These are phyloP conservation scores for Leccinum rimulosum DNA, from an alignment of 768 basidiomycete species.

Conservation along the genomic window DNA sequence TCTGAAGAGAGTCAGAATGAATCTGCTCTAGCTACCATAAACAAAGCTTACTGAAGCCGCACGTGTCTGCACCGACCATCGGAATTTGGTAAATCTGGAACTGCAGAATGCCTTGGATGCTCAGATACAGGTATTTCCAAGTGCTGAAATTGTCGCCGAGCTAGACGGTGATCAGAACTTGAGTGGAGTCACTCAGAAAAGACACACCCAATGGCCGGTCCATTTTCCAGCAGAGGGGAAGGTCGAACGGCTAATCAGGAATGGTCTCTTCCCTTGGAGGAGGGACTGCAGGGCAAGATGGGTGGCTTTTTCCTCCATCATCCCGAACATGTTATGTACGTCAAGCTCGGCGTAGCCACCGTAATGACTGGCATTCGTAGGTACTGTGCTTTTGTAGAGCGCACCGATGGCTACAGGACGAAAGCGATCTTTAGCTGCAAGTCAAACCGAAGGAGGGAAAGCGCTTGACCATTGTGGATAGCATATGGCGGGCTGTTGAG, in stretches of 20 bases:
- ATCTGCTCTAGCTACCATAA: background rate
- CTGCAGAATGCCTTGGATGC: conserved; percentile 76
- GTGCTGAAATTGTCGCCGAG: conserved; percentile 76
- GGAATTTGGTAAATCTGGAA: conserved; percentile 87
- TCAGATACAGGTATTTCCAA: conserved; percentile 70
- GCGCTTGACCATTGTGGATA: conserved; percentile 62
- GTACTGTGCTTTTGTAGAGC: conserved; percentile 56
- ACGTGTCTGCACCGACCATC: conserved; percentile 78
- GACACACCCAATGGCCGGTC: conserved; percentile 66
- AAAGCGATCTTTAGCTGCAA: background rate
- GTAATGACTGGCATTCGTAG: conserved; percentile 70
- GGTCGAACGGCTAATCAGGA: conserved; percentile 67
- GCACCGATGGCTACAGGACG: conserved; percentile 43
- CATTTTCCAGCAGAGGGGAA: conserved; percentile 67
- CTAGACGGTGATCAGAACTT: conserved; percentile 29
- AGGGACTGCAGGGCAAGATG: conserved; percentile 55
- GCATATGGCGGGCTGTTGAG: conserved; percentile 63
- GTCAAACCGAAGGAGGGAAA: background rate
- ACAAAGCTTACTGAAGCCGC: conserved; percentile 28
- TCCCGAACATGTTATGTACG: conserved; percentile 69
- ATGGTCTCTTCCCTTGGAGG: conserved; percentile 61
- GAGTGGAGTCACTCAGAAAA: background rate
- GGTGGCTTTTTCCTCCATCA: conserved; percentile 70
- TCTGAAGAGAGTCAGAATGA: conserved; percentile 9
- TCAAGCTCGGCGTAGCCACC: conserved; percentile 63